phyloP scores from a whole-genome alignment of 2,329 filamentous ascomycete genomes.

The Fusarium sp. region DNA sequence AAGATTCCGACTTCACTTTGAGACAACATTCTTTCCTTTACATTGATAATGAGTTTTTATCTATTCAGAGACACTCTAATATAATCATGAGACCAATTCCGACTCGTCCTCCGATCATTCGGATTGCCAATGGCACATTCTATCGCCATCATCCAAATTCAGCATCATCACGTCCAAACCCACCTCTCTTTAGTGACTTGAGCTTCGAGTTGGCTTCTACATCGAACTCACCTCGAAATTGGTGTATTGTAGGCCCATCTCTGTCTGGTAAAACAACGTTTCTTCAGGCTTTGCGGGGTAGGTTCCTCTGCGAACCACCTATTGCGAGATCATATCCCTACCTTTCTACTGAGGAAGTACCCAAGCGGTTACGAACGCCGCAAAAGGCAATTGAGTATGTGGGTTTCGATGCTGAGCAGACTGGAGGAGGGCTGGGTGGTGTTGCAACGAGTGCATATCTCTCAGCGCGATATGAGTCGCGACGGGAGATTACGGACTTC shows the following conservation, averaged over 20 bases:
- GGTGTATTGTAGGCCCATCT: conserved; percentile 86
- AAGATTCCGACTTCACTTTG: conserved; percentile 31
- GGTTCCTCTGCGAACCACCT: conserved; percentile 79
- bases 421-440: conserved; percentile 61
- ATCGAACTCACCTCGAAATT: conserved; percentile 66
- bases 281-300: conserved; percentile 79
- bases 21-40: background rate
- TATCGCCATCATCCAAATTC: conserved; percentile 77
- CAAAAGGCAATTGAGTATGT: conserved; percentile 84
- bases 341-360: conserved; percentile 71
- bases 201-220: conserved; percentile 74
- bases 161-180: conserved; percentile 64
- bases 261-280: conserved; percentile 84
- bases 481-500: conserved; percentile 87
- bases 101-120: conserved; percentile 68
- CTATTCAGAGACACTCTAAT: conserved; percentile 16
- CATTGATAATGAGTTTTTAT: conserved; percentile 16
- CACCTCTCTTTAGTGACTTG: conserved; percentile 77
- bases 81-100: conserved; percentile 50
- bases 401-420: conserved; percentile 82
- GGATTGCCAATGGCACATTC: conserved; percentile 83
- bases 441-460: conserved; percentile 80
- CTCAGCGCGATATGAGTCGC: conserved; percentile 89
- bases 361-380: conserved; percentile 65
- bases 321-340: conserved; percentile 81